Base-by-base conservation (phyloP, 495 filamentous ascomycete species). In the Letharia lupina region DNA sequence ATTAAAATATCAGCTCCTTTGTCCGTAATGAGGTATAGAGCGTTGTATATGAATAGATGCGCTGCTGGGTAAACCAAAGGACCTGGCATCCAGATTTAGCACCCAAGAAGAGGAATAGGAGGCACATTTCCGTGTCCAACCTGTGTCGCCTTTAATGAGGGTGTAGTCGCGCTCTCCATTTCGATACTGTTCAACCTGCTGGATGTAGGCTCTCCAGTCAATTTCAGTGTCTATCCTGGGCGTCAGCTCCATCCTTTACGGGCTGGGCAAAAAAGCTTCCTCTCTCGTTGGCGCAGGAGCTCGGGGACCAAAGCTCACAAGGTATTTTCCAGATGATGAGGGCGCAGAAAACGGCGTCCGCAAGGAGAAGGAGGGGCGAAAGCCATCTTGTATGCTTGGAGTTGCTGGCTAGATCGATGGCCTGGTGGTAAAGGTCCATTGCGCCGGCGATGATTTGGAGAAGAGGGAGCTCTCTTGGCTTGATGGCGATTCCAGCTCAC, bases 141-240 rank as follows among this genome's bases (percentile, higher is more conserved):
- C 94, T 0, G 94, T 98, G 59, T 86, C 88, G 65, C 94, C 94
- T 75, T 88, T 84, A 74, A 98, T 91, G 15, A 83, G 77, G 44
- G 85, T 83, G 73, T 98, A 98, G 75, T 98, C 89, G 72, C 89
- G 86, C 79, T 97, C 93, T 58, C 94, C 94, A 10, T 82, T 78
- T 39, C 91, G 73, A 70, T 89, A 94, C 44, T 92, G 88, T 37
- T 83, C 75, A 62, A 97, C 78, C 70, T 98, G 94, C 70, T 96
- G 82, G 93, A 98, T 98, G 75, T 98, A 98, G 3, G 93, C 91
- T 62, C 80, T 82, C 94, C 94, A 98, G 77, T 98, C 94, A 72
- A 98, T 98, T 74, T 98, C 94, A 54, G 94, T 98, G 75, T 98
- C 94, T 98, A 71, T 9, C n/a, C 37, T 16, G 33, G 48, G 50